Conservation (phyloP, 2,329 filamentous ascomycete genomes). For the Colletotrichum kahawae region DNA sequence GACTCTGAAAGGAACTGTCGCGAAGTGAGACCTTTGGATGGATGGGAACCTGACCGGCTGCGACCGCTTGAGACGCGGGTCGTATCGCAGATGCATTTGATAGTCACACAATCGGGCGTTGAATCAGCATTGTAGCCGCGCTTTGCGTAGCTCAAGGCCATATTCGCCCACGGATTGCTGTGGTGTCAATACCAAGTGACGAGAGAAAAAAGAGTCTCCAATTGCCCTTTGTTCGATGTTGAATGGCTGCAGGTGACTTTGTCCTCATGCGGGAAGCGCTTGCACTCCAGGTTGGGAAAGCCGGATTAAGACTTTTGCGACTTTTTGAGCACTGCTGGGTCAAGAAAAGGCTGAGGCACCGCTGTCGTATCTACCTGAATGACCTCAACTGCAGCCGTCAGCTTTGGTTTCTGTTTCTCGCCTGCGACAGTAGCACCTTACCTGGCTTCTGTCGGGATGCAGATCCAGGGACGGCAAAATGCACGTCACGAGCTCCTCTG, state of each 20-base stretch:
- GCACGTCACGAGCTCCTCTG: conserved; percentile 9
- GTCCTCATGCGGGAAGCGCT: background rate
- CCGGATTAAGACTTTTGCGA: conserved; percentile 8
- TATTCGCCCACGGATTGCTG: background rate
- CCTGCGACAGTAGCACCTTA: background rate
- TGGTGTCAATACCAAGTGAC: background rate
- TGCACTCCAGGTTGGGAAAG: background rate
- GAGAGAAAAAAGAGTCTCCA: background rate
- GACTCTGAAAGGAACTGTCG: background rate
- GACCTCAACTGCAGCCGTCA: conserved; percentile 12
- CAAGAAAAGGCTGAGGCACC: conserved; percentile 25
- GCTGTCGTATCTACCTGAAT: conserved; percentile 24
- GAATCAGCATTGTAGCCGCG: background rate
- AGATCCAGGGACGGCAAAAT: conserved; percentile 15
- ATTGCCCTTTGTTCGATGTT: background rate
- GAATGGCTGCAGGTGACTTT: background rate
- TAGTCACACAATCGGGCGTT: background rate
- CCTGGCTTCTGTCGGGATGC: conserved; percentile 16
- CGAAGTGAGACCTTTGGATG: background rate
- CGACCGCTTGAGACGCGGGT: background rate
- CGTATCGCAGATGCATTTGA: background rate
- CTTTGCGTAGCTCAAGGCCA: background rate
- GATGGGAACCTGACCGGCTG: background rate
- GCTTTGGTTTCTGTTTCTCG: background rate
- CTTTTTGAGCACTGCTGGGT: conserved; percentile 19